phyloP scores from a whole-genome alignment of 345 rosid species.

The Psidium friedrichsthalianum region DNA sequence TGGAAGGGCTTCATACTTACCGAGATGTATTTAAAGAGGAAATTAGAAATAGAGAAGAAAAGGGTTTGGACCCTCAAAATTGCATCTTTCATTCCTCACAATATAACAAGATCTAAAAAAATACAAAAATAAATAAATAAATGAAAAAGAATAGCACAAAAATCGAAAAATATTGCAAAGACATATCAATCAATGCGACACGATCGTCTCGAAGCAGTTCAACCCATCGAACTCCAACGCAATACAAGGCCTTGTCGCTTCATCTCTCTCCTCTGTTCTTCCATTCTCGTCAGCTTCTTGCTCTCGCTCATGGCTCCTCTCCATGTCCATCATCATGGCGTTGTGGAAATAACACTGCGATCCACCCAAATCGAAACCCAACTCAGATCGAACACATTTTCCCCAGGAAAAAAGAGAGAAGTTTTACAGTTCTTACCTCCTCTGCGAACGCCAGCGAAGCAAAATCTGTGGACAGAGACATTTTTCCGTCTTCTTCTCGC shows the following conservation, averaged over 20 bases:
- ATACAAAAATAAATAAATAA: background rate
- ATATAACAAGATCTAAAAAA: background rate
- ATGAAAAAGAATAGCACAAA: background rate
- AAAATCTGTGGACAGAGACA: background rate
- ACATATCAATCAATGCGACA: background rate
- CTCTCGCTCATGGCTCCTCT: background rate
- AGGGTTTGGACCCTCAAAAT: background rate
- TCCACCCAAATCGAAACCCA: background rate
- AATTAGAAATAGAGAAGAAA: background rate
- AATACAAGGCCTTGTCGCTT: background rate
- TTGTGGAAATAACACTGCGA: background rate
- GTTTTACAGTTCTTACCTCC: background rate
- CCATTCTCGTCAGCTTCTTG: background rate
- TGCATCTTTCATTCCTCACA: background rate
- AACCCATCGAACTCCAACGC: constrained; percentile 1
- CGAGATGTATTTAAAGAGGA: background rate
- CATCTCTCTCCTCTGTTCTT: background rate
- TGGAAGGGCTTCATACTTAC: too few relatives aligned
- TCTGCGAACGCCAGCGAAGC: background rate
- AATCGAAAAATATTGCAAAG: background rate
- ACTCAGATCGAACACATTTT: background rate
- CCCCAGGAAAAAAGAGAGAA: background rate
- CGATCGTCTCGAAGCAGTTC: background rate
- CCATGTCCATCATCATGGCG: background rate
- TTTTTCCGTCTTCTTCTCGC: background rate